Evolutionary conservation across 106 monocot genomes (phyloP), one percentile per base, ranked within the genome.

Genomic region (Gastrodia elata): DNA sequence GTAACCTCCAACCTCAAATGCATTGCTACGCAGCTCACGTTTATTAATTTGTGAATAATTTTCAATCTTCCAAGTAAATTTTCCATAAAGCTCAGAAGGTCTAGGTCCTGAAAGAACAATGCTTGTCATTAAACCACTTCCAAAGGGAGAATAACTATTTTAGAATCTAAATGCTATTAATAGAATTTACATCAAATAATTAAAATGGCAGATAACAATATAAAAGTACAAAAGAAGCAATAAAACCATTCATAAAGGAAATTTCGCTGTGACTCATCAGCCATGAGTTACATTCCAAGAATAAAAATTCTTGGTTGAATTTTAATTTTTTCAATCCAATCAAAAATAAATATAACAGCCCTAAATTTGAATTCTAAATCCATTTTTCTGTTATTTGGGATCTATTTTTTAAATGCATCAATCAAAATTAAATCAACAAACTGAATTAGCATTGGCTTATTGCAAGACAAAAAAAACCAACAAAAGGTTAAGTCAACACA

Each of bases 51-150:
- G 77, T 36, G 88, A 87, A 83, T 87, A 94, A 43, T 82, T 87
- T 72, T 94, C 94, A 65, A 94, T 91, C 77, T 87, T 91, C 94
- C 94, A 94, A 33, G 91, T 94, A 84, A 87, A 94, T 75, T 78
- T 91, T 25, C 91, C 91, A 65, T 75, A 88, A 20, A 94, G 81
- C 28, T 86, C 91, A 72, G 91, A 83, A 39, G 94, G 94, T 70
- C 85, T 94, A 14, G 91, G 87, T 24, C 94, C 94, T 94, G 76
- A 70, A 79, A 76, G 15, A 65, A 73, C 67, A 37, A 18, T 67
- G 6, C 39, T 26, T 42, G 4, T 35, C 24, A 10, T 2, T 57
- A 14, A 43, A 6, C 11, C 22, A 64, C 25, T 43, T 37, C 36
- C 16, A 34, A 16, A 67, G 16, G 36, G 37, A 37, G n/a, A 67